Evolutionary conservation across 306 rosid species (phyloP).

Genomic region (Malus asiatica): DNA sequence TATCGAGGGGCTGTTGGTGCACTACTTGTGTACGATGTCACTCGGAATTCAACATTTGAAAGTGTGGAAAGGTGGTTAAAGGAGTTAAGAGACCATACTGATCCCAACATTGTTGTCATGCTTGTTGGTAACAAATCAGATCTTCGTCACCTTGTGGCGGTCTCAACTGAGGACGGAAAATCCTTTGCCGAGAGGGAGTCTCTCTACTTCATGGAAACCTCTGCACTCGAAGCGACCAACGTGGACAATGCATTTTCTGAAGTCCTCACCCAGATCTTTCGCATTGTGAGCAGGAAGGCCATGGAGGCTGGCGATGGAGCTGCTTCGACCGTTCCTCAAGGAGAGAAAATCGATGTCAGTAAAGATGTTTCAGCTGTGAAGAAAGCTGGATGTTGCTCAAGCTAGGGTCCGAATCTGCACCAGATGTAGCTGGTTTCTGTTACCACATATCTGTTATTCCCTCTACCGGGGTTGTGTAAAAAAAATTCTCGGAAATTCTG

Average conservation of each 20-base stretch:
- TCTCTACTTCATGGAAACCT: constrained; percentile 56
- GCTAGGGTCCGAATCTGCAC: constrained; percentile 17
- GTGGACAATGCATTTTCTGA: constrained; percentile 43
- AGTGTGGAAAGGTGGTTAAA: constrained; percentile 49
- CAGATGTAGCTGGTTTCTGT: constrained; percentile 22
- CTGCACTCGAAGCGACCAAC: constrained; percentile 50
- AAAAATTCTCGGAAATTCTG: constrained; percentile 2
- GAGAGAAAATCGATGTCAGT: constrained; percentile 43
- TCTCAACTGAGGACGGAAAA: constrained; percentile 46
- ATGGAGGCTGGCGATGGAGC: constrained; percentile 32
- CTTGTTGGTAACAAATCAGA: constrained; percentile 56
- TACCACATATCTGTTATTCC: constrained; percentile 3
- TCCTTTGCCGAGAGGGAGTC: constrained; percentile 48
- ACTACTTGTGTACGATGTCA: constrained; percentile 47
- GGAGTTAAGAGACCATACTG: constrained; percentile 55
- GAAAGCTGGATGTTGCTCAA: constrained; percentile 48
- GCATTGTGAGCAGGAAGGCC: constrained; percentile 41
- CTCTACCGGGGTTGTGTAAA: constrained; percentile 23
- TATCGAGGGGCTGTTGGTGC: constrained; percentile 63
- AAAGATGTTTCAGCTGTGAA: constrained; percentile 46
- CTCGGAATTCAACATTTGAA: constrained; percentile 50
- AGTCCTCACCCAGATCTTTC: constrained; percentile 48
- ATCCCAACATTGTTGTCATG: constrained; percentile 58
- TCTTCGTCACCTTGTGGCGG: constrained; percentile 52
- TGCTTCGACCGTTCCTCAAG: constrained; percentile 35